Base-by-base conservation (phyloP, 129 eudicot species). In the Glebionis coronaria region DNA sequence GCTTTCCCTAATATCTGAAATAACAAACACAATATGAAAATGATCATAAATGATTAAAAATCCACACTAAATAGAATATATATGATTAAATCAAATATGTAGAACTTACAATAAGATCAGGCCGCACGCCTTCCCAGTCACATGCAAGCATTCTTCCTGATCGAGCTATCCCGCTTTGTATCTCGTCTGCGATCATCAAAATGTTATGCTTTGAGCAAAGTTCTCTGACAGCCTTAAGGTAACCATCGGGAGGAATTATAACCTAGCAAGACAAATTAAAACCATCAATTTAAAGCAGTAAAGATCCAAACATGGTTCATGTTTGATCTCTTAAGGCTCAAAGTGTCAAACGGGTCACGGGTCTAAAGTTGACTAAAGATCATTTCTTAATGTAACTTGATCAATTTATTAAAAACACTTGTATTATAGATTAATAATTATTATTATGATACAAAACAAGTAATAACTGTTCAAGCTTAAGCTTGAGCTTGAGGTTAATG, bases 111-210 rank as follows among this genome's bases (percentile, higher is more conserved):
- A 94, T 88, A 56, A 94, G 77, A 76, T 94, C 97, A 44, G 99
- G 95, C 14, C 95, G 90, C 0, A 89, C 93, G 62, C 82, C 89
- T 81, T 94, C 99, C 99, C 99, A 94, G 12, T 94, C 99, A 78
- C 97, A 89, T 75, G 99, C 93, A 71, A 94, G 83, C 87, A 94
- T 75, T 81, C 82, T 84, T 79, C 99, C 99, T 8, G 99, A 88
- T 44, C 99, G 76, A 40, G 87, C 99, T 61, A 94, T 78, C 56
- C 99, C 99, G 79, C 95, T 89, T 85, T 94, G 99, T 69, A 94
- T 89, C 73, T 94, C 99, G 72, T 94, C 99, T 65, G 99, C 99
- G 57, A 94, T 94, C 99, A 94, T 94, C 72, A 94, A 72, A 14
- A 94, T 67, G 61, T 87, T 80, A 67, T 82, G 77, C 71, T 87